Base-by-base conservation (phyloP, 2,329 filamentous ascomycete genomes). In the Lachnellula cervina region DNA sequence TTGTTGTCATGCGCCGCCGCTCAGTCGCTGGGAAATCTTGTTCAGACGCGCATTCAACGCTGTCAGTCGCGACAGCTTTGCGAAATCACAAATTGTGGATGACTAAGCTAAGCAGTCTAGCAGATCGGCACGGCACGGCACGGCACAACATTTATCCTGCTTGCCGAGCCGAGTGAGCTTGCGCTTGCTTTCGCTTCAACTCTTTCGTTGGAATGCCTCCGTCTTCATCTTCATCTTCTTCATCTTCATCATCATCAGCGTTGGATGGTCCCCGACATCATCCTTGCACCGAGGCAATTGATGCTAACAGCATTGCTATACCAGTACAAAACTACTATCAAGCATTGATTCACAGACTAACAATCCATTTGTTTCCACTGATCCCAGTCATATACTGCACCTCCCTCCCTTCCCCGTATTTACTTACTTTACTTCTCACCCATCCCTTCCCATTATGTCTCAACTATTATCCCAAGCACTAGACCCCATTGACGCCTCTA, bases 391-490 rank as follows among this genome's bases (percentile, higher is more conserved):
- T 13, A n/a, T n/a, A n/a, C 11, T 13, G 11, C 23, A 6, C 17
- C 19, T 13, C 14, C n/a, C 42, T 35, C 14, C 9, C 14, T 56
- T 56, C 48, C 34, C 13, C 48, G 45, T 38, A 49, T 23, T 25
- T 46, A 23, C 38, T 46, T 9, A 25, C 43, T 48, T 17, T 8
- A 48, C 46, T 51, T 49, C 45, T 23, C 17, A 5, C 19, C 21
- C 13, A 19, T 25, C n/a, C 11, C 11, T 9, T 44, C 50, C 52
- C 37, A 47, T 44, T 37, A 64, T 66, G 61, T 64, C 62, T 51
- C 63, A 63, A 46, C 25, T 58, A 32, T 56, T 59, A 34, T 59
- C 60, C 42, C 62, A 60, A 46, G 21, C 17, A 43, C 57, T 58
- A 49, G 52, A 60, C 45, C 62, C 58, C 11, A 48, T 50, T 11